These are phyloP conservation scores for Penicillium crustosum DNA, from an alignment of 2,329 filamentous ascomycete species.

Conservation along the genomic window DNA sequence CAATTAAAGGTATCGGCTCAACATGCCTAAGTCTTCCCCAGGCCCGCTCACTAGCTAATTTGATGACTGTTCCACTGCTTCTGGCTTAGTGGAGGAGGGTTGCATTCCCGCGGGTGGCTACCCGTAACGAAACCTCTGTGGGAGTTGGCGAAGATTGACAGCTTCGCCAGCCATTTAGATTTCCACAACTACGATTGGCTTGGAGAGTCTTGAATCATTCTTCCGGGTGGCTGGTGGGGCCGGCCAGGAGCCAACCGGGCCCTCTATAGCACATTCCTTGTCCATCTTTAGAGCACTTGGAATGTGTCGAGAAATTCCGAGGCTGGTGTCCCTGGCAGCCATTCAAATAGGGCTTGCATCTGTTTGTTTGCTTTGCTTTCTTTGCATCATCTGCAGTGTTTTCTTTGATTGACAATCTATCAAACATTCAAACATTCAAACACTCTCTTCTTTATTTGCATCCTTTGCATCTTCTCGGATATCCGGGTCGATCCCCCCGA, in stretches of 20 bases:
- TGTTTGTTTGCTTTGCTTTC: constrained; percentile 47
- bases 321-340: constrained; percentile 34
- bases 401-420: constrained; percentile 38
- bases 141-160: constrained; percentile 24
- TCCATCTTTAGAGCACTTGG: constrained; percentile 34
- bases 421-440: constrained; percentile 31
- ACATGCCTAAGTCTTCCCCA: constrained; percentile 12
- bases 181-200: constrained; percentile 27
- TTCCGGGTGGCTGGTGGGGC: constrained; percentile 24
- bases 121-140: constrained; percentile 21
- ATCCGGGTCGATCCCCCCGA: constrained; percentile 22
- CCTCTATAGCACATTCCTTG: constrained; percentile 34
- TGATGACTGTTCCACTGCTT: constrained; percentile 30
- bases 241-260: constrained; percentile 22
- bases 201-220: constrained; percentile 23
- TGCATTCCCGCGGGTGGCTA: constrained; percentile 41
- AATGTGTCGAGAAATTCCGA: constrained; percentile 39
- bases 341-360: constrained; percentile 42
- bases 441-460: constrained; percentile 23
- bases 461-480: constrained; percentile 21
- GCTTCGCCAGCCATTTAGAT: constrained; percentile 26
- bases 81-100: constrained; percentile 33
- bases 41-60: constrained; percentile 28
- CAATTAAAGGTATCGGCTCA: constrained; percentile 20
- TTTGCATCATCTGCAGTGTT: constrained; percentile 45